Evolutionary conservation across 305 asterid species (phyloP).

Genomic region (Fraxinus platypoda): DNA sequence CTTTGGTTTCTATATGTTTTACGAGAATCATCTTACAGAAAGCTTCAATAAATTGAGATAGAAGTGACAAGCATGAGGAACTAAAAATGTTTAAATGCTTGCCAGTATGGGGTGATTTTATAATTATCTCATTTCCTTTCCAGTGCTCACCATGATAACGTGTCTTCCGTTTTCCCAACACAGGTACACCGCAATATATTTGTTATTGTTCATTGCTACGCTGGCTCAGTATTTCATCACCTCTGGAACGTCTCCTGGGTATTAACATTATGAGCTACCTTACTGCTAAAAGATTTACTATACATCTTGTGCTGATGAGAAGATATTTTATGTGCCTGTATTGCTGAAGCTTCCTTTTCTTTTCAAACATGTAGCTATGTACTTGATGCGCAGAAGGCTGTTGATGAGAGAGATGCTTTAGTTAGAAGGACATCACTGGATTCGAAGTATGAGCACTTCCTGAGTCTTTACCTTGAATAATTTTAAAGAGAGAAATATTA

Average conservation of each 20-base stretch:
- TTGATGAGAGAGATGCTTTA: conserved; percentile 68
- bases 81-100: neutral
- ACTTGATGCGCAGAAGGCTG: conserved; percentile 68
- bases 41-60: neutral
- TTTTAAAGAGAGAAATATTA: neutral
- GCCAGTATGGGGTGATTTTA: neutral
- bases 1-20: neutral
- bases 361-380: conserved; percentile 57
- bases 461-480: conserved; percentile 9
- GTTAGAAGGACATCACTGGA: conserved; percentile 48
- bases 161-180: conserved; percentile 23
- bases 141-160: conserved; percentile 1
- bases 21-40: neutral
- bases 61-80: neutral
- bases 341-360: conserved; percentile 9
- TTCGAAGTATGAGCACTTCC: conserved; percentile 70
- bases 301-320: conserved; percentile 13
- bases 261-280: conserved; percentile 19
- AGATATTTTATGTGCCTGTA: conserved; percentile 8
- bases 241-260: conserved; percentile 91
- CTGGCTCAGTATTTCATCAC: conserved; percentile 81
- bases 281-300: conserved; percentile 1
- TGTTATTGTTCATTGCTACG: conserved; percentile 59
- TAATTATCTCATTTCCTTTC: neutral
- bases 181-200: conserved; percentile 73